Evolutionary conservation across 2,329 filamentous ascomycete species (phyloP).

Genomic region (Tolypocladium inflatum): DNA sequence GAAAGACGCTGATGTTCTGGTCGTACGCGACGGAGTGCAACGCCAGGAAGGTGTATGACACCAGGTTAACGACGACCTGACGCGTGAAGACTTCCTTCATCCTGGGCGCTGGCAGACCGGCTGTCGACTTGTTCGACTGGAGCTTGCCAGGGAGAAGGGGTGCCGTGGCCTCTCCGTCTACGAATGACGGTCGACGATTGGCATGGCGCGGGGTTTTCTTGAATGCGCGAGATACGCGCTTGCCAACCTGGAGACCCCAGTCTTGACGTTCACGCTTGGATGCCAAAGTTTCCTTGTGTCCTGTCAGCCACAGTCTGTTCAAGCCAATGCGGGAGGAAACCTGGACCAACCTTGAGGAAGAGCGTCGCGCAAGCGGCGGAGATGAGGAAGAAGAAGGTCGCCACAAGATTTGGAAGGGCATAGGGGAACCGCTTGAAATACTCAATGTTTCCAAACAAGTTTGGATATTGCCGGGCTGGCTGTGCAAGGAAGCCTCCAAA

Average conservation of each 20-base stretch:
- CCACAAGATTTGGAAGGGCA: constrained; percentile 71
- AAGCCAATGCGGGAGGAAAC: neutral
- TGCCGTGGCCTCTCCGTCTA: constrained; percentile 47
- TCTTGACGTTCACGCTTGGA: constrained; percentile 59
- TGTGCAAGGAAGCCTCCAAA: constrained; percentile 83
- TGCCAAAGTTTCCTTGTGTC: constrained; percentile 65
- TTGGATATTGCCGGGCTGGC: constrained; percentile 65
- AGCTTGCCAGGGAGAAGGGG: constrained; percentile 36
- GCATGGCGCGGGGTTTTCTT: constrained; percentile 10
- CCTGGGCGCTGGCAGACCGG: constrained; percentile 16
- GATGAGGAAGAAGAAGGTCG: constrained; percentile 65
- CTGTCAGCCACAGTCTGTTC: neutral
- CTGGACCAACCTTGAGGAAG: constrained; percentile 55
- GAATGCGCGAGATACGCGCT: constrained; percentile 44
- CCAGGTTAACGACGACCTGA: constrained; percentile 66
- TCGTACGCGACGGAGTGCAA: constrained; percentile 80
- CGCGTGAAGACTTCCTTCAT: constrained; percentile 60
- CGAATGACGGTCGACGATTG: constrained; percentile 35
- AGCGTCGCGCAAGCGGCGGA: constrained; percentile 66
- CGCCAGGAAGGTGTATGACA: constrained; percentile 72
- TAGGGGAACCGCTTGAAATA: constrained; percentile 76
- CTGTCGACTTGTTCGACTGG: constrained; percentile 13
- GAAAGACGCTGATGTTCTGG: constrained; percentile 79
- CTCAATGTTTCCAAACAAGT: constrained; percentile 53
- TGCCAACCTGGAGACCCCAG: constrained; percentile 66